Evolutionary conservation across 257 asterid species (phyloP).

Genomic region (Solanum sejunctum): DNA sequence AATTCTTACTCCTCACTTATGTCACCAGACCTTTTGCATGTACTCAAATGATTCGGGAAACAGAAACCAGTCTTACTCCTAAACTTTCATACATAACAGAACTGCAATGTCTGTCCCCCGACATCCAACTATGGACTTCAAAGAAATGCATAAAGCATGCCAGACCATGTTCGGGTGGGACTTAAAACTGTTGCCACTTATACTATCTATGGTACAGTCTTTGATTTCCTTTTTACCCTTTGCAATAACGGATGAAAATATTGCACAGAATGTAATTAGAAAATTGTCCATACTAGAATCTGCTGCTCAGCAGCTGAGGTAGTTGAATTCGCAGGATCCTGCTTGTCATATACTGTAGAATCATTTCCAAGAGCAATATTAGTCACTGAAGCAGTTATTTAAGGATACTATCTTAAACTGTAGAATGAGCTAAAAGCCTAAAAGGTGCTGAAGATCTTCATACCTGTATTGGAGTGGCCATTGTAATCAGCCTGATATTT

Average conservation of each 20-base stretch:
- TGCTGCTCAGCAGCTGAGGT: conserved; percentile 87
- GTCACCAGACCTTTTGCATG: neutral
- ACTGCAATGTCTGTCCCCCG: neutral
- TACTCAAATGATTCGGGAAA: neutral
- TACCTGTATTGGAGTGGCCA: conserved; percentile 51
- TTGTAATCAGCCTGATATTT: conserved; percentile 44
- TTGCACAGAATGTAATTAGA: neutral
- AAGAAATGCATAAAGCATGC: neutral
- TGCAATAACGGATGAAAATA: neutral
- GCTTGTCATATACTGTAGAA: conserved; percentile 48
- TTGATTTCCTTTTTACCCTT: neutral
- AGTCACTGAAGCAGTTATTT: neutral
- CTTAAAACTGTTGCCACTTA: neutral
- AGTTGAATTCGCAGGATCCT: conserved; percentile 47
- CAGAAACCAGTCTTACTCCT: neutral
- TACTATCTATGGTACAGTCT: neutral
- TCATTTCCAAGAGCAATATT: conserved; percentile 10
- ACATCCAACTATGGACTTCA: neutral
- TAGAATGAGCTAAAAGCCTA: neutral
- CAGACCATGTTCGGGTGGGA: neutral
- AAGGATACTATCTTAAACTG: neutral
- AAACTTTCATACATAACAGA: neutral
- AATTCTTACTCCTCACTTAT: neutral
- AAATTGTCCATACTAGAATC: conserved; percentile 56
- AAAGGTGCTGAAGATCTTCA: neutral